Base-by-base conservation (phyloP, 192 early-diverging fungal species). In the Spizellomyces sp. region DNA sequence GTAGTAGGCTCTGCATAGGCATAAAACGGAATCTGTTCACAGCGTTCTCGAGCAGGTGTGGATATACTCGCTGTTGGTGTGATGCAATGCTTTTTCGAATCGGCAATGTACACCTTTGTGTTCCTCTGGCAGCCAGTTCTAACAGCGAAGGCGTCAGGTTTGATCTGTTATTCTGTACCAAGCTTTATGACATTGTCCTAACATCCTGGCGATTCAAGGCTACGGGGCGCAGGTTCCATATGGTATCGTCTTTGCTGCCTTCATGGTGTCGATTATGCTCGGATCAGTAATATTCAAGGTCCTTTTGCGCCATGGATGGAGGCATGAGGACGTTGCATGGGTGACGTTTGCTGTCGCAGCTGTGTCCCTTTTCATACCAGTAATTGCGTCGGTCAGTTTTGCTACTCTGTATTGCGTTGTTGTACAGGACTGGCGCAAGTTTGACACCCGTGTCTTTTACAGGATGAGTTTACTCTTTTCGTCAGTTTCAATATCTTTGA, bases 251-350 rank as follows among this genome's bases (percentile, higher is more conserved):
- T 85, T 85, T 64, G 46, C 82, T 7, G 62, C 66, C 19, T 82
- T 84, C 55, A 85, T 85, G 84, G 76, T 85, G 45, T 82, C 69
- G 12, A 75, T 78, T 73, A 85, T 85, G 83, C 43, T 80, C 6
- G 84, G 84, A 10, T 83, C 80, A 0, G 41, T 66, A 8, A n/a
- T 80, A 19, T 83, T 78, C 58, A 62, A 62, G 22, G 48, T 72
- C 6, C 65, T 82, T 9, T 41, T 45, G 0, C 60, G 56, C 15
- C 9, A 43, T 3, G 43, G 50, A 7, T 74, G 62, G 71, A 64
- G 58, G 17, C 69, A 66, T 45, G 73, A 72, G 52, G 21, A 60
- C 44, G 71, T 81, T 68, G 64, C 62, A 21, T 14, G 21, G 22
- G n/a, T 64, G 4, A 54, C 74, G 19, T 73, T 81, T 69, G 58